These are phyloP conservation scores for Phytophthora citrophthora DNA, from an alignment of 352 stramenopile genomes.

Conservation along the genomic window DNA sequence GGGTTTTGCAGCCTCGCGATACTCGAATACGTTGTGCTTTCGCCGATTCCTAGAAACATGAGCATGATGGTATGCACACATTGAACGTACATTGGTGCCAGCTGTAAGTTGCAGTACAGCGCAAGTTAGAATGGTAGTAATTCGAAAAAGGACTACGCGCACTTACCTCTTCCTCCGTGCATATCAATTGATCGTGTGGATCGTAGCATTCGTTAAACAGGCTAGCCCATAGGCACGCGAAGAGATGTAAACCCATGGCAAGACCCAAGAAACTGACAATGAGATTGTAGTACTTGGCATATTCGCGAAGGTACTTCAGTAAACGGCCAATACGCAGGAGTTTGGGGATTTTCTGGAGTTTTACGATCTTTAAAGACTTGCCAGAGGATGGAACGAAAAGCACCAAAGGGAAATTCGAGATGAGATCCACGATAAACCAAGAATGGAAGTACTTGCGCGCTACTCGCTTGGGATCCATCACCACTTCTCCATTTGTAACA, in stretches of 20 bases:
- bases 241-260: conserved; percentile 71
- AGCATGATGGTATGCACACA: conserved; percentile 76
- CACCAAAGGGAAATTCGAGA: conserved; percentile 85
- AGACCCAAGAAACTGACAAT: conserved; percentile 72
- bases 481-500: conserved; percentile 74
- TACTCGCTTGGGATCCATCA: conserved; percentile 77
- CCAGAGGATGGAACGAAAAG: conserved; percentile 64
- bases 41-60: conserved; percentile 83
- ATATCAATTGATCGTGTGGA: conserved; percentile 33
- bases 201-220: conserved; percentile 72
- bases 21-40: conserved; percentile 62
- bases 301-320: conserved; percentile 81
- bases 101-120: conserved; percentile 18
- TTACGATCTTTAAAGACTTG: conserved; percentile 85
- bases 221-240: conserved; percentile 76
- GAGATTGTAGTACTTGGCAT: conserved; percentile 88
- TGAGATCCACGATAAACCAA: conserved; percentile 86
- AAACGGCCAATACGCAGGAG: conserved; percentile 74
- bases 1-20: conserved; percentile 63
- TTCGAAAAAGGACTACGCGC: neutral
- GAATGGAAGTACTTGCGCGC: conserved; percentile 70
- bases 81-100: conserved; percentile 76
- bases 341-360: conserved; percentile 88
- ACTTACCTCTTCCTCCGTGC: conserved; percentile 47
- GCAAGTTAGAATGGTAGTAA: neutral